Percentiles rank a stretch among this genome's conserved stretches.
phyloP scores from a whole-genome alignment of 1,284 basidiomycete species.

The Cryptococcus sp. region DNA sequence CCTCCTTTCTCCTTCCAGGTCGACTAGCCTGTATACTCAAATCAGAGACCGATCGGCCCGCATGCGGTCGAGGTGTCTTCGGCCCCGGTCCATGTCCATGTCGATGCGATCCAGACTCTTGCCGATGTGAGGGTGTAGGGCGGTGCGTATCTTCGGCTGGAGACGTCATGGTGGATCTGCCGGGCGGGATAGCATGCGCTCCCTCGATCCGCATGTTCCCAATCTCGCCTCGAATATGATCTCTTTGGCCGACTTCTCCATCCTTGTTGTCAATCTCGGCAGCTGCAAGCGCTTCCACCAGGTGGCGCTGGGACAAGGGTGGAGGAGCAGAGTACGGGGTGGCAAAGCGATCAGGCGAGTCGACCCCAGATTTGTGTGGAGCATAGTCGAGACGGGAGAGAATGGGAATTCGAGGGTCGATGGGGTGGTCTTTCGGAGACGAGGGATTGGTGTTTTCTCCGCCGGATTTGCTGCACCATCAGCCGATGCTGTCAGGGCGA shows the following conservation, averaged over 20 bases:
- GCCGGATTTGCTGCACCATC: conserved; percentile 20
- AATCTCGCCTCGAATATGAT: conserved; percentile 53
- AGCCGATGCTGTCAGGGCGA: conserved; percentile 46
- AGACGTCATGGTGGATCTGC: conserved; percentile 26
- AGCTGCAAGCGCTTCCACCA: conserved; percentile 30
- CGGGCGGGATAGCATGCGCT: conserved; percentile 55
- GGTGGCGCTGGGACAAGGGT: conserved; percentile 49
- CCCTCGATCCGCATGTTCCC: conserved; percentile 43
- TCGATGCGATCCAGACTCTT: conserved; percentile 1
- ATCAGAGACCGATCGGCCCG: neutral
- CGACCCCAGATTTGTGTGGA: conserved; percentile 51
- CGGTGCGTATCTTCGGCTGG: neutral
- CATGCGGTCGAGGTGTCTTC: neutral
- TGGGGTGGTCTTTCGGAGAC: conserved; percentile 3
- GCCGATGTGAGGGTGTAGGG: neutral
- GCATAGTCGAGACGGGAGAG: neutral
- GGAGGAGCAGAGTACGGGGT: conserved; percentile 59
- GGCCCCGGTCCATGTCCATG: conserved; percentile 13
- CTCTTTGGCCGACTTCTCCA: conserved; percentile 52
- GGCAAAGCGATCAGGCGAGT: conserved; percentile 70
- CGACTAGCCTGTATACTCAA: neutral
- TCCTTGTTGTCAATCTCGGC: conserved; percentile 29
- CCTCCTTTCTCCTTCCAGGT: conserved; percentile 1
- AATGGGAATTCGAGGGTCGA: conserved; percentile 3
- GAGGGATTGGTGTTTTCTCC: conserved; percentile 28